Conservation (phyloP, 2,329 filamentous ascomycete species). For the Nemania abortiva region DNA sequence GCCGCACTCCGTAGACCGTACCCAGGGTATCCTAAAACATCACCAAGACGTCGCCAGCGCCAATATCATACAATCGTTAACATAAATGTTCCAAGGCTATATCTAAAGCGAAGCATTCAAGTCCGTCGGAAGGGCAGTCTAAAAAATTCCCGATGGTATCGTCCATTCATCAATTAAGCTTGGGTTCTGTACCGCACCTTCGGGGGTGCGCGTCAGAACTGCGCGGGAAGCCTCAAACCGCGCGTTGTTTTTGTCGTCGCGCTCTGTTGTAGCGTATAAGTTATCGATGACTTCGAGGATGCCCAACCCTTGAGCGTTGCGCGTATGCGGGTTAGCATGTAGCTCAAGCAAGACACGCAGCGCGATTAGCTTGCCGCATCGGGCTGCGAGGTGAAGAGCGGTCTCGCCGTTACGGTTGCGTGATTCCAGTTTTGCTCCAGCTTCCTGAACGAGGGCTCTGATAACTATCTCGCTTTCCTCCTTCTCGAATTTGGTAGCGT, state of each 20-base stretch:
- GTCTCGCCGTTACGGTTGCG: constrained; percentile 68
- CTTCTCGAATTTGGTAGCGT: constrained; percentile 58
- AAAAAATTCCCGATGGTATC: background rate
- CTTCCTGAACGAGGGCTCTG: constrained; percentile 54
- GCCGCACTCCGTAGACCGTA: constrained; percentile 23
- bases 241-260: constrained; percentile 54
- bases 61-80: constrained; percentile 33
- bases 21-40: constrained; percentile 36
- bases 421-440: constrained; percentile 61
- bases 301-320: constrained; percentile 59
- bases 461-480: constrained; percentile 62
- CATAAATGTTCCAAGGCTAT: constrained; percentile 4
- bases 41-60: constrained; percentile 19
- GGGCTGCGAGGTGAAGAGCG: constrained; percentile 65
- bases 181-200: constrained; percentile 54
- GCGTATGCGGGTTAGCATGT: constrained; percentile 62
- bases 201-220: constrained; percentile 56
- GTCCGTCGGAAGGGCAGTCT: constrained; percentile 1
- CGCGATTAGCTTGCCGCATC: constrained; percentile 65
- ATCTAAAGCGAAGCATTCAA: constrained; percentile 2
- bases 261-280: constrained; percentile 52
- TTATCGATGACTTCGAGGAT: constrained; percentile 61
- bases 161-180: constrained; percentile 58
- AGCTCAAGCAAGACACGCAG: constrained; percentile 60
- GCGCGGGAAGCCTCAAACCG: constrained; percentile 61